Evolutionary conservation across 495 filamentous ascomycete species (phyloP).

Genomic region (Tuber aestivum): DNA sequence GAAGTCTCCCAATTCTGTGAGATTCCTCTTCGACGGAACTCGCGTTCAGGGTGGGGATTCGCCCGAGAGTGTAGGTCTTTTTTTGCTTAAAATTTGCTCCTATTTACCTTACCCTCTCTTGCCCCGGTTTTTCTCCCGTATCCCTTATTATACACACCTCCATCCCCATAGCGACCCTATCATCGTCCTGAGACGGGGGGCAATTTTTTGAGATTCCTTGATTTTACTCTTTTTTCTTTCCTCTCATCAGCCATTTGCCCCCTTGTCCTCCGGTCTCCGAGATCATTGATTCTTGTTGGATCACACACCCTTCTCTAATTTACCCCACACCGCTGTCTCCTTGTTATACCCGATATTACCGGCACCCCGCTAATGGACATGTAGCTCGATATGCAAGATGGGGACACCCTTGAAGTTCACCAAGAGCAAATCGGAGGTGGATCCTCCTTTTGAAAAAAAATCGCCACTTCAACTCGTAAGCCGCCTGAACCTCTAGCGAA

Average conservation of each 20-base stretch:
- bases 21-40: slow-evolving; percentile 93
- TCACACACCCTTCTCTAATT: not conserved
- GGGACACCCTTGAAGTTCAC: slow-evolving; percentile 94
- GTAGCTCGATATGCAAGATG: slow-evolving; percentile 94
- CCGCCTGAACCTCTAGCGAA: slow-evolving; percentile 13
- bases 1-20: slow-evolving; percentile 73
- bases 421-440: slow-evolving; percentile 90
- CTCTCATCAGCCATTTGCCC: not conserved
- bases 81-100: slow-evolving; percentile 6
- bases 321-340: not conserved
- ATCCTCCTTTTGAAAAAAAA: slow-evolving; percentile 40
- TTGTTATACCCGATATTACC: slow-evolving; percentile 10
- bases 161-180: not conserved
- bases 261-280: not conserved
- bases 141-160: slow-evolving; percentile 1
- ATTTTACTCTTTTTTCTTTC: not conserved
- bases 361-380: not conserved
- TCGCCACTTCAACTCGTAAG: slow-evolving; percentile 8
- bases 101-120: slow-evolving; percentile 6
- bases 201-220: not conserved
- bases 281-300: not conserved
- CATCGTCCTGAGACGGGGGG: not conserved
- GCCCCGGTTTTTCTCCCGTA: slow-evolving; percentile 6
- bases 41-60: slow-evolving; percentile 84
- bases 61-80: slow-evolving; percentile 74